phyloP scores from a whole-genome alignment of 495 filamentous ascomycete species.

The Lindgomyces ingoldianus region DNA sequence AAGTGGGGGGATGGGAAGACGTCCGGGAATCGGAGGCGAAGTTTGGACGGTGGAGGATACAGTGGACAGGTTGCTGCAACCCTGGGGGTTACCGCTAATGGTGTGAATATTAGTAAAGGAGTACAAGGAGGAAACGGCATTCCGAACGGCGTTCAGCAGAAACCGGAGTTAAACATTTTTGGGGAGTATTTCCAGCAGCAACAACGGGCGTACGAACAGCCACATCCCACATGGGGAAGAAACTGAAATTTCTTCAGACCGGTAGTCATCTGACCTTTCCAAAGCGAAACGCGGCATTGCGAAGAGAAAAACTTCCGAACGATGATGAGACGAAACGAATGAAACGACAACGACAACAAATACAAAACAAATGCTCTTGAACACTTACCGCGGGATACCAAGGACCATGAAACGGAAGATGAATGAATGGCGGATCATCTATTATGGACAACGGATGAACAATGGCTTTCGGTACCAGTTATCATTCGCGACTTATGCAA shows the following conservation, averaged over 20 bases:
- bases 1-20: conserved; percentile 16
- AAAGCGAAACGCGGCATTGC: not conserved
- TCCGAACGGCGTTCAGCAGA: not conserved
- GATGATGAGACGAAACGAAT: not conserved
- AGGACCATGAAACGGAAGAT: not conserved
- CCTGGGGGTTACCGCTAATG: conserved; percentile 4
- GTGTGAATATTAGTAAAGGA: not conserved
- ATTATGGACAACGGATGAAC: not conserved
- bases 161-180: conserved; percentile 31
- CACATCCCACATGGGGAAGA: not conserved
- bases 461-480: not conserved
- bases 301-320: too few relatives aligned
- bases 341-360: not conserved
- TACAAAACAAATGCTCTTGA: too few relatives aligned
- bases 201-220: conserved; percentile 1
- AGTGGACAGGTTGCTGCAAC: conserved; percentile 21
- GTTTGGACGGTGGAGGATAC: conserved; percentile 30
- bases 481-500: not conserved
- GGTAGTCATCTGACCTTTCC: too few relatives aligned
- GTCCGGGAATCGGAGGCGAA: conserved; percentile 22
- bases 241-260: too few relatives aligned
- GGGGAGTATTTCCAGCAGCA: conserved; percentile 29
- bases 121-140: not conserved
- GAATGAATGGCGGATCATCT: not conserved
- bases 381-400: too few relatives aligned